Conservation (phyloP, 305 asterid species). For the Fraxinus greggii region DNA sequence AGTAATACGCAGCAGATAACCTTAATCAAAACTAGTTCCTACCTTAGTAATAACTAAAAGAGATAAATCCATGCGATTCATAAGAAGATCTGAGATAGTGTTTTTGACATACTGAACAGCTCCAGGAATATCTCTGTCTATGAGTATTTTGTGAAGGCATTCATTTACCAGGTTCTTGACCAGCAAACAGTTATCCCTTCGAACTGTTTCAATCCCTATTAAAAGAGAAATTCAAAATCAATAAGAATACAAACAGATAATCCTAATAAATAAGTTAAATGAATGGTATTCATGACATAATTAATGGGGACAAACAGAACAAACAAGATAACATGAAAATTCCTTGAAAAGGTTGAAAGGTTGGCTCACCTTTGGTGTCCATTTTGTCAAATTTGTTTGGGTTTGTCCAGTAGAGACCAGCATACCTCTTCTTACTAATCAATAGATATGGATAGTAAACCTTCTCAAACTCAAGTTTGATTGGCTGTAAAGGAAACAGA, state of each 20-base stretch:
- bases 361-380: constrained; percentile 86
- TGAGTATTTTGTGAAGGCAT: constrained; percentile 90
- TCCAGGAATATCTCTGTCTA: constrained; percentile 92
- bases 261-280: not conserved
- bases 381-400: constrained; percentile 90
- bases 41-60: constrained; percentile 98
- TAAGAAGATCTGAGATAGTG: constrained; percentile 93
- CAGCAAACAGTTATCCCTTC: constrained; percentile 94
- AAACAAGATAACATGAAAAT: constrained; percentile 5
- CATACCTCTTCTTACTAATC: constrained; percentile 98
- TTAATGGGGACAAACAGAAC: constrained; percentile 3
- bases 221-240: constrained; percentile 21
- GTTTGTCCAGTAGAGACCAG: constrained; percentile 98
- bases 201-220: constrained; percentile 93
- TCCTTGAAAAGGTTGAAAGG: constrained; percentile 17
- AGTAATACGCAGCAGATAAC: constrained; percentile 10
- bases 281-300: not conserved
- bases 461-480: constrained; percentile 96
- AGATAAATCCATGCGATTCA: constrained; percentile 98
- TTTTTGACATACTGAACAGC: constrained; percentile 95
- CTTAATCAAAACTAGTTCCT: constrained; percentile 27
- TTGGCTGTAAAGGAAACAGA: constrained; percentile 58
- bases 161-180: constrained; percentile 90
- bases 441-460: constrained; percentile 85
- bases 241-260: not conserved